Conservation (phyloP, 306 rosid species). For the Abrus precatorius region DNA sequence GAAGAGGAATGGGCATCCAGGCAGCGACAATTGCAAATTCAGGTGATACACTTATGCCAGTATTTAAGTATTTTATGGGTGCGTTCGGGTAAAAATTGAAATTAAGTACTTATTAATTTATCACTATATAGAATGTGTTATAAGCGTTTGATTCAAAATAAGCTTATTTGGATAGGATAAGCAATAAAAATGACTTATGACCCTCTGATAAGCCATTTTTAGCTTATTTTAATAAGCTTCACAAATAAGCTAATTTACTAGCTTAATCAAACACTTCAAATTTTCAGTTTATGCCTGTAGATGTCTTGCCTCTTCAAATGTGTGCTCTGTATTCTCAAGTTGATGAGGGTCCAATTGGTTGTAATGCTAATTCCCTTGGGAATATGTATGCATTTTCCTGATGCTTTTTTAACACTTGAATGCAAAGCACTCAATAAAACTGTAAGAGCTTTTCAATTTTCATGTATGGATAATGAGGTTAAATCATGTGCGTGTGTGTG, state of each 20-base stretch:
- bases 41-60: constrained; percentile 61
- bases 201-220: background rate
- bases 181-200: background rate
- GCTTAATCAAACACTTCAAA: background rate
- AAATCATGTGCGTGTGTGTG: too few species aligned
- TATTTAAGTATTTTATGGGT: background rate
- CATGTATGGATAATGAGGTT: too few species aligned
- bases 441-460: too few species aligned
- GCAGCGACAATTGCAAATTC: constrained; percentile 80
- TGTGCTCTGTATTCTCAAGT: background rate
- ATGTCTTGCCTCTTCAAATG: constrained; percentile 28
- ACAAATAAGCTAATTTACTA: background rate
- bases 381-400: too few species aligned
- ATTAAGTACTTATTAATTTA: background rate
- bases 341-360: background rate
- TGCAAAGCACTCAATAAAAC: too few species aligned
- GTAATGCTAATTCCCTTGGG: background rate
- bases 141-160: background rate
- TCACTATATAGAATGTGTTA: background rate
- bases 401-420: too few species aligned
- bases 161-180: background rate
- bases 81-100: background rate
- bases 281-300: constrained; percentile 8
- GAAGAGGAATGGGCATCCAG: constrained; percentile 94
- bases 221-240: background rate